These are phyloP conservation scores for Helianthus tuberosus DNA, from an alignment of 129 eudicot genomes.

Conservation along the genomic window DNA sequence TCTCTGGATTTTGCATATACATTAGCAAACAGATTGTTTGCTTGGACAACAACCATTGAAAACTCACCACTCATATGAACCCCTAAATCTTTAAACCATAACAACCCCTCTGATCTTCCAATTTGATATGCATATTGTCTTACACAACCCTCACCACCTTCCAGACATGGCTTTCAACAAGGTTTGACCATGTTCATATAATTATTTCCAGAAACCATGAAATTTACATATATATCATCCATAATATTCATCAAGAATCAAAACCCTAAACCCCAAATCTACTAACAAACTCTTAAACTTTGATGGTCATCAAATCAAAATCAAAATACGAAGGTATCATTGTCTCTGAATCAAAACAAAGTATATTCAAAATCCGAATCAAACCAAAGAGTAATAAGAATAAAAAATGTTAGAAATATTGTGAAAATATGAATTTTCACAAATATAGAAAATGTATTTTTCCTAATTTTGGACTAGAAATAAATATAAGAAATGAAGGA, in stretches of 20 bases:
- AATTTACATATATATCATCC: slow-evolving; percentile 34
- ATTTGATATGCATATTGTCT: slow-evolving; percentile 42
- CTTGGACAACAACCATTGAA: slow-evolving; percentile 93
- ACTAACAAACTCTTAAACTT: neutral
- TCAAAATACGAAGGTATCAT: too few relatives aligned
- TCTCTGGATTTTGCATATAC: too few relatives aligned
- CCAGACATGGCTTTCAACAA: slow-evolving; percentile 80
- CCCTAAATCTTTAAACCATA: slow-evolving; percentile 88
- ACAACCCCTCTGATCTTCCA: slow-evolving; percentile 73
- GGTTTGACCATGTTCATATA: slow-evolving; percentile 61
- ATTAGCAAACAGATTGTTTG: slow-evolving; percentile 55
- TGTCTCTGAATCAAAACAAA: too few relatives aligned
- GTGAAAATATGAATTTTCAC: too few relatives aligned
- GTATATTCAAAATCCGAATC: too few relatives aligned
- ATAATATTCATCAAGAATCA: slow-evolving; percentile 40
- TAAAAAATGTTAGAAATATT: too few relatives aligned
- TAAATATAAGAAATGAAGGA: too few relatives aligned
- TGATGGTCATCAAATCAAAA: slow-evolving; percentile 9
- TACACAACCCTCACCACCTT: slow-evolving; percentile 35
- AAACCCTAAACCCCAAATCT: slow-evolving; percentile 23
- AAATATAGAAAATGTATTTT: too few relatives aligned
- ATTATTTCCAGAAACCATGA: slow-evolving; percentile 45
- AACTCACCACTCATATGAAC: slow-evolving; percentile 77
- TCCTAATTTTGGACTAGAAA: too few relatives aligned
- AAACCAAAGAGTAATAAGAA: too few relatives aligned